Percentiles rank a stretch among this genome's conserved stretches.
These are phyloP conservation scores for Candolleomyces eurysporus DNA, from an alignment of 768 basidiomycete species.

Conservation along the genomic window DNA sequence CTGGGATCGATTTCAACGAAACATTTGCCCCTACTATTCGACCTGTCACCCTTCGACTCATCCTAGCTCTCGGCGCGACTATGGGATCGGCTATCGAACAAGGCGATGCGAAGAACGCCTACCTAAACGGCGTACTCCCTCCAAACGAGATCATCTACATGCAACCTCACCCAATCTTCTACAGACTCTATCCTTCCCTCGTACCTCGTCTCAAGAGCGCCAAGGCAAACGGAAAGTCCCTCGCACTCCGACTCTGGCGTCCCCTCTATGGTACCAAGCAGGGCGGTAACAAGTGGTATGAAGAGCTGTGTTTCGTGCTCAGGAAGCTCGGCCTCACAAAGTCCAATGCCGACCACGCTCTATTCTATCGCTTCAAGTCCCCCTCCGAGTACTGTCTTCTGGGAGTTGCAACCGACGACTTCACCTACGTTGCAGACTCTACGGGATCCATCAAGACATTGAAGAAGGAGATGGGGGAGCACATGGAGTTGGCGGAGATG, in stretches of 20 bases:
- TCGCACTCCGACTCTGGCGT: background rate
- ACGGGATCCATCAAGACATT: background rate
- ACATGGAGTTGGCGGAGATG: conserved; percentile 20
- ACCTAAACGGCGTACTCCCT: background rate
- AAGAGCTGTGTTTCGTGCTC: conserved; percentile 7
- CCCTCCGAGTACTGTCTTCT: conserved; percentile 22
- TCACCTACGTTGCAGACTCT: conserved; percentile 1
- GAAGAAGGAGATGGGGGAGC: conserved; percentile 1
- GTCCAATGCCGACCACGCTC: conserved; percentile 3
- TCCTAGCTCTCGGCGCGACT: background rate
- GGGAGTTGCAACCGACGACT: conserved; percentile 16
- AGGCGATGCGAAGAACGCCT: background rate
- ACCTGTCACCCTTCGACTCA: background rate
- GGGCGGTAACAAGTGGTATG: conserved; percentile 9
- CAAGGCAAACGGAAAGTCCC: background rate
- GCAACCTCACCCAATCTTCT: background rate
- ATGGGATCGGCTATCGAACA: background rate
- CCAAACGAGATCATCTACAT: background rate
- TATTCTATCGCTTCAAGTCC: conserved; percentile 17
- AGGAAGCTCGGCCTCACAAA: conserved; percentile 13
- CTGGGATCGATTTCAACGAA: too few relatives aligned
- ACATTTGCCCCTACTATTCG: too few relatives aligned
- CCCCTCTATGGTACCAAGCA: conserved; percentile 35
- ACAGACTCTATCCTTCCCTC: background rate
- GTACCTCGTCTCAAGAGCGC: background rate